Conservation (phyloP, 805 yeast genomes). For the Starmerella scarabaei region DNA sequence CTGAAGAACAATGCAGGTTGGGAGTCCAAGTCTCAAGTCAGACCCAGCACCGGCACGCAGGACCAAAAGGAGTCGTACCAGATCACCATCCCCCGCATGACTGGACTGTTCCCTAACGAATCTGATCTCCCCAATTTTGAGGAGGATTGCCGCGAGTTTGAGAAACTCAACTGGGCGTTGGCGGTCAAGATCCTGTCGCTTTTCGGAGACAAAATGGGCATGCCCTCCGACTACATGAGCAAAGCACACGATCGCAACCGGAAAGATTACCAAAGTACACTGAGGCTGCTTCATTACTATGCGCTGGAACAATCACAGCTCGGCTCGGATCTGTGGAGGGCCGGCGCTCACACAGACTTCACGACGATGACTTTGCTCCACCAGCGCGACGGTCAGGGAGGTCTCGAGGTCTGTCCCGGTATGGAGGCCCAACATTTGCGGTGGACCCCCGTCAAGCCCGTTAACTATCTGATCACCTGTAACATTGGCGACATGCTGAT, state of each 20-base stretch:
- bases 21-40: conserved; percentile 13
- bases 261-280: conserved; percentile 12
- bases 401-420: conserved; percentile 16
- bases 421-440: conserved; percentile 4
- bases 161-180: conserved; percentile 8
- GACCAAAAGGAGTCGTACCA: conserved; percentile 17
- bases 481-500: conserved; percentile 18
- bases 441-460: conserved; percentile 14
- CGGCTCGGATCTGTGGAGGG: conserved; percentile 9
- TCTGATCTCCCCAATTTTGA: conserved; percentile 7
- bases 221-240: conserved; percentile 5
- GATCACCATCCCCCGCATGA: conserved; percentile 13
- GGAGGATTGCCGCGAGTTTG: conserved; percentile 1
- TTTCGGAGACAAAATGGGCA: conserved; percentile 10
- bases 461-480: conserved; percentile 12
- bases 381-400: conserved; percentile 17
- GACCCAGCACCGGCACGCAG: conserved; percentile 16
- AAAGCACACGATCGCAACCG: conserved; percentile 6
- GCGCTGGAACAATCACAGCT: conserved; percentile 4
- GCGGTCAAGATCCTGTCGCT: conserved; percentile 8
- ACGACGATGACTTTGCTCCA: conserved; percentile 10
- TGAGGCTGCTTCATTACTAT: conserved; percentile 15
- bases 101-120: conserved; percentile 10
- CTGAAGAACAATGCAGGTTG: conserved; percentile 12
- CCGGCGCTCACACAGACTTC: conserved; percentile 18